Evolutionary conservation across 352 stramenopile genomes (phyloP).

Genomic region (Phytophthora fragariae): DNA sequence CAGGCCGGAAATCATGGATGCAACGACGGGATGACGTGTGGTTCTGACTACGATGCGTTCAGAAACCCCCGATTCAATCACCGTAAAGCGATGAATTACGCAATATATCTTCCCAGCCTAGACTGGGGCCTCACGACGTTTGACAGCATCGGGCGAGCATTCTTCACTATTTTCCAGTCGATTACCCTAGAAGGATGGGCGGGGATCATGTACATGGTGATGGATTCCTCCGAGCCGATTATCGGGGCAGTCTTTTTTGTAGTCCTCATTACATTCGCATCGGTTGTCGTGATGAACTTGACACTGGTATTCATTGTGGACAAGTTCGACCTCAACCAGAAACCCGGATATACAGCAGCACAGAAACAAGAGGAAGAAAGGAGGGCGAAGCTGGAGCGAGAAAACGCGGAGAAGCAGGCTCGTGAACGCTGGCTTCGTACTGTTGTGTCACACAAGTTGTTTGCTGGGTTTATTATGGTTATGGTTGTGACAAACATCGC

Average conservation of each 20-base stretch:
- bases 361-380: slow-evolving; percentile 51
- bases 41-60: slow-evolving; percentile 74
- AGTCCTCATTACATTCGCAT: slow-evolving; percentile 89
- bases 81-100: slow-evolving; percentile 53
- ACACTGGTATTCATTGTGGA: slow-evolving; percentile 93
- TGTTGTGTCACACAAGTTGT: slow-evolving; percentile 68
- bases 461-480: slow-evolving; percentile 69
- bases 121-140: slow-evolving; percentile 95
- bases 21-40: slow-evolving; percentile 46
- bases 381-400: slow-evolving; percentile 40
- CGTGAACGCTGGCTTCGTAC: slow-evolving; percentile 53
- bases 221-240: slow-evolving; percentile 63
- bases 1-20: slow-evolving; percentile 70
- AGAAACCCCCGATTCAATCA: slow-evolving; percentile 73
- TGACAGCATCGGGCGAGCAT: slow-evolving; percentile 90
- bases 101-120: slow-evolving; percentile 60
- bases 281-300: slow-evolving; percentile 95
- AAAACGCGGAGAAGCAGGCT: slow-evolving; percentile 40
- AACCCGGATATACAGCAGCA: slow-evolving; percentile 26
- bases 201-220: slow-evolving; percentile 92
- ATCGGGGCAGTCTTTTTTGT: slow-evolving; percentile 89
- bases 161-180: slow-evolving; percentile 94
- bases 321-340: slow-evolving; percentile 86
- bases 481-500: slow-evolving; percentile 89
- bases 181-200: slow-evolving; percentile 96